phyloP scores from a whole-genome alignment of 2,329 filamentous ascomycete genomes.

The Ascomycota sp. region DNA sequence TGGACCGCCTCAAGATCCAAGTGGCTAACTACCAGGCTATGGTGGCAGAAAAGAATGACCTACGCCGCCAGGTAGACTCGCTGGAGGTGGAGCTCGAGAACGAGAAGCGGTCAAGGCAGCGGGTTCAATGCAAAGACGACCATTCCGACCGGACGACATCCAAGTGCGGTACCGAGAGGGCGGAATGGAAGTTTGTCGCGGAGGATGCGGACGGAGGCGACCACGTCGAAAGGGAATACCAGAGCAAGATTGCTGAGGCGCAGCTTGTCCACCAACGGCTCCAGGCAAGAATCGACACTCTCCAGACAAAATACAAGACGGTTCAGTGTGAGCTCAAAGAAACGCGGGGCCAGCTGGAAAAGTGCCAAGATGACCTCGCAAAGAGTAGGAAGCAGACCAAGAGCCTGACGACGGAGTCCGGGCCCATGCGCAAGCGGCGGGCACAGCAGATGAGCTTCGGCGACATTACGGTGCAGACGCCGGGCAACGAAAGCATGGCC shows the following conservation, averaged over 20 bases:
- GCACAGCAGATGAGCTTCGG: conserved; percentile 21
- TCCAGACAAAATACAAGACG: conserved; percentile 45
- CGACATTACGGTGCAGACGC: conserved; percentile 24
- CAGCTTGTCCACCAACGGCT: conserved; percentile 40
- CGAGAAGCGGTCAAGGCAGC: conserved; percentile 29
- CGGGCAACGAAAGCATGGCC: conserved; percentile 19
- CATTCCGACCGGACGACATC: conserved; percentile 22
- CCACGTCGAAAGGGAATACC: conserved; percentile 20
- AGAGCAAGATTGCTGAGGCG: conserved; percentile 35
- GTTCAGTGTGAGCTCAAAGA: conserved; percentile 54
- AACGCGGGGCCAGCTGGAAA: conserved; percentile 17
- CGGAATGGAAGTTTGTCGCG: conserved; percentile 14
- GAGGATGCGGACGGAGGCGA: conserved; percentile 26
- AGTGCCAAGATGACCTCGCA: conserved; percentile 19
- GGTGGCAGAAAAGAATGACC: conserved; percentile 53
- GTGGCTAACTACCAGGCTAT: conserved; percentile 39
- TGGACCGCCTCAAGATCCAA: conserved; percentile 33
- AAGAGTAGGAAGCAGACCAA: conserved; percentile 8
- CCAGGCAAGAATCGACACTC: conserved; percentile 46
- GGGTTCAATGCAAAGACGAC: conserved; percentile 9
- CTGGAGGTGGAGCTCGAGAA: conserved; percentile 65
- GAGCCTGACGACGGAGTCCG: conserved; percentile 6
- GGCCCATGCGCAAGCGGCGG: conserved; percentile 22
- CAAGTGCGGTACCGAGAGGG: conserved; percentile 13
- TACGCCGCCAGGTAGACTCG: conserved; percentile 57